phyloP scores from a whole-genome alignment of 1,139 yeast species.

The Lodderomyces oxycetoniae region DNA sequence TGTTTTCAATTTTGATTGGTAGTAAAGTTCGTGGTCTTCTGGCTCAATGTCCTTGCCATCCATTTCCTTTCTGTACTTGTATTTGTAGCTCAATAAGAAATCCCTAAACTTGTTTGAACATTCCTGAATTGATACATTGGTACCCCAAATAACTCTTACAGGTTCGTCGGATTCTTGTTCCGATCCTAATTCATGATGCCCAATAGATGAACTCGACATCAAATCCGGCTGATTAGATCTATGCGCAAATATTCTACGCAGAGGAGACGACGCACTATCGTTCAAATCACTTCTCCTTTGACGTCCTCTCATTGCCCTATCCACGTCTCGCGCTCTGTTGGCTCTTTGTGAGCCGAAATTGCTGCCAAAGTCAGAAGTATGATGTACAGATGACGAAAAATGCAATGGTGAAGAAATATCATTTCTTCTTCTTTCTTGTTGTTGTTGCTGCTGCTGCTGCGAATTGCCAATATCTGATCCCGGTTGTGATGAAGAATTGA shows the following conservation, averaged over 20 bases:
- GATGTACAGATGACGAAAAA: slow-evolving; percentile 41
- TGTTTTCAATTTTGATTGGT: slow-evolving; percentile 65
- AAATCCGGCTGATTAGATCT: slow-evolving; percentile 12
- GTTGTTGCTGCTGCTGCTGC: slow-evolving; percentile 12
- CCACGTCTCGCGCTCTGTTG: slow-evolving; percentile 39
- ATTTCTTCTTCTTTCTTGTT: slow-evolving; percentile 7
- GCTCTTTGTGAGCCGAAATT: slow-evolving; percentile 21
- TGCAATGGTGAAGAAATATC: slow-evolving; percentile 44
- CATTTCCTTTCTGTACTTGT: slow-evolving; percentile 61
- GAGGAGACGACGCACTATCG: slow-evolving; percentile 40
- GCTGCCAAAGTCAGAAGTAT: slow-evolving; percentile 26
- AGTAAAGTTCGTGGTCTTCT: slow-evolving; percentile 70
- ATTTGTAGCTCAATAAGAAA: slow-evolving; percentile 78
- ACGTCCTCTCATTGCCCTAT: slow-evolving; percentile 39
- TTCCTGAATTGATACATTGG: slow-evolving; percentile 89
- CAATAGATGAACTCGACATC: slow-evolving; percentile 25
- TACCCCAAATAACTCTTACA: slow-evolving; percentile 95
- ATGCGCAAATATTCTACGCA: slow-evolving; percentile 27
- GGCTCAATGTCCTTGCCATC: slow-evolving; percentile 37
- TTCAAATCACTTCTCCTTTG: slow-evolving; percentile 42
- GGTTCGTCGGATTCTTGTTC: slow-evolving; percentile 55
- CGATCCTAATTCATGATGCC: slow-evolving; percentile 28
- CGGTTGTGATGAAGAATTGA: slow-evolving; percentile 45
- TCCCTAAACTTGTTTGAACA: slow-evolving; percentile 75
- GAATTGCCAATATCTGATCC: slow-evolving; percentile 30